Evolutionary conservation across 192 early-diverging fungal species (phyloP), one percentile per base, ranked within the genome.

Genomic region (Gamsiella multidivaricata): DNA sequence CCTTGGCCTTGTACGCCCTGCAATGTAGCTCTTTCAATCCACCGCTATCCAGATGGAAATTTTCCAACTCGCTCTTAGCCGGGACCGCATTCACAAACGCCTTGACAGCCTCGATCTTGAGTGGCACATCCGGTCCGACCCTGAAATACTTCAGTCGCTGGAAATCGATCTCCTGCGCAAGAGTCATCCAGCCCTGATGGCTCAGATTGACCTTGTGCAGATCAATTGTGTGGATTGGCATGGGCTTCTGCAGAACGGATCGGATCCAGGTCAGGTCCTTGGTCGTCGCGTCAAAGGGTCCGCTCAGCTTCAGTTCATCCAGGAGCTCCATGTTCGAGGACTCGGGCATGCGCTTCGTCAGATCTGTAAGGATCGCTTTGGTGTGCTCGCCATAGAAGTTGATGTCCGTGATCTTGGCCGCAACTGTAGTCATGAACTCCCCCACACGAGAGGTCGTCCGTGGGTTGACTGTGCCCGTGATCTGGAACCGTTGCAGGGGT

Each of bases 111-210:
- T 65, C 50, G n/a, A 23, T 43, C 57, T 61, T 74, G 9, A 74
- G 23, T 4, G 71, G 63, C 1, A 49, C 36, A 33, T 64, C 63
- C 3, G 71, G 71, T 9, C 61, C 46, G 11, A 74, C 34, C 17
- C 62, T 26, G 18, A 74, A 54, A n/a, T 74, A 64, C n/a, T 58
- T 31, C 12, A 74, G 57, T 17, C 33, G 34, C 36, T 47, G 53
- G 29, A 74, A 74, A 29, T 74, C 50, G 7, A 74, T 49, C 31
- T 74, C 71, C n/a, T 74, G 54, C 8, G 62, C 71, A 0, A 74
- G 39, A 12, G 63, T 74, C 71, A 74, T 74, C 71, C 71, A 74
- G 5, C 71, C 71, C 23, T 74, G 61, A 33, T 74, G 71, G 25
- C 71, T 64, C 31, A 74, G 42, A 15, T 74, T 64, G 17, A 64